Evolutionary conservation across 2,329 filamentous ascomycete genomes (phyloP).

Genomic region (Coniochaeta pulveracea): DNA sequence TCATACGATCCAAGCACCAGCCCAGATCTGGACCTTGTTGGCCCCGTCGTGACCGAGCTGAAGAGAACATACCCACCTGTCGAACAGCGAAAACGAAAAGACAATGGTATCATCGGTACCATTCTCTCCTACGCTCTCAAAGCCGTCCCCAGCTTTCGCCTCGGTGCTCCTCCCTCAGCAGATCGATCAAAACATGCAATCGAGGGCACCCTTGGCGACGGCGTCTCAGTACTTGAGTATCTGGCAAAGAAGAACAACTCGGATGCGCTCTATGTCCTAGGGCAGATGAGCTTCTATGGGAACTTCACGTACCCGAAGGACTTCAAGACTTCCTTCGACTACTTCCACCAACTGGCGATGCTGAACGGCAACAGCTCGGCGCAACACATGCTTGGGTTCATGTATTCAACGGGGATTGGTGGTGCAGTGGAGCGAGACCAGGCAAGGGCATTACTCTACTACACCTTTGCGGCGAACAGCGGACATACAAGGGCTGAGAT

Average conservation of each 20-base stretch:
- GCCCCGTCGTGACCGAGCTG: slow-evolving; percentile 37
- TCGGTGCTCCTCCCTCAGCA: slow-evolving; percentile 31
- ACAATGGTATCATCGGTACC: slow-evolving; percentile 29
- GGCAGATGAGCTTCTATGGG: slow-evolving; percentile 93
- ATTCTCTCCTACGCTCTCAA: slow-evolving; percentile 32
- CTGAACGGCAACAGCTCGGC: slow-evolving; percentile 80
- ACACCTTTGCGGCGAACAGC: slow-evolving; percentile 80
- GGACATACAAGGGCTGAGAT: slow-evolving; percentile 84
- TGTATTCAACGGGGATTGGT: slow-evolving; percentile 89
- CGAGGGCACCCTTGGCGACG: slow-evolving; percentile 34
- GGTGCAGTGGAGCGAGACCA: slow-evolving; percentile 74
- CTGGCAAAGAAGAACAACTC: slow-evolving; percentile 49
- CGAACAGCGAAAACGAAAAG: slow-evolving; percentile 30
- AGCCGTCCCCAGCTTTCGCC: slow-evolving; percentile 36
- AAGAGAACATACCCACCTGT: slow-evolving; percentile 34
- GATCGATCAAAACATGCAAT: slow-evolving; percentile 18
- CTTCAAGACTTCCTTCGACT: slow-evolving; percentile 65
- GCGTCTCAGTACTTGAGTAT: slow-evolving; percentile 39
- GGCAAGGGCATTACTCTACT: slow-evolving; percentile 83
- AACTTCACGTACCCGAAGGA: slow-evolving; percentile 83
- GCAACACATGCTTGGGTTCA: slow-evolving; percentile 89
- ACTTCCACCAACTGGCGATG: slow-evolving; percentile 69
- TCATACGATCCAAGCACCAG: neutral
- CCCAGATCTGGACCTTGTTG: slow-evolving; percentile 40
- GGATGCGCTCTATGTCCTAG: slow-evolving; percentile 81